Evolutionary conservation across 2,329 filamentous ascomycete species (phyloP).

Genomic region (Stagonosporopsis chrysanthemi): DNA sequence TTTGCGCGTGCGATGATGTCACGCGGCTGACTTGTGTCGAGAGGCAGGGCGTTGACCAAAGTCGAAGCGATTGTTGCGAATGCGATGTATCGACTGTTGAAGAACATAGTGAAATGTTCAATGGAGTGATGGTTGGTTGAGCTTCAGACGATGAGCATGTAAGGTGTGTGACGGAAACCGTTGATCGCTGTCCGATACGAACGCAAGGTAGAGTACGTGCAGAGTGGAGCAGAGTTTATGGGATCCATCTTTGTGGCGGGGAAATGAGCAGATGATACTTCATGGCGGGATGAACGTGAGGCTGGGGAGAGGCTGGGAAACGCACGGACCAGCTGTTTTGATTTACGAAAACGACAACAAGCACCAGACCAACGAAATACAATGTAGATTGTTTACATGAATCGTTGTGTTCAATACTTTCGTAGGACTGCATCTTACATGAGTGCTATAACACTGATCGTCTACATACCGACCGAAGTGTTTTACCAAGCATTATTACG

Average conservation of each 20-base stretch:
- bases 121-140: constrained; percentile 1
- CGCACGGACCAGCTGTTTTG: constrained; percentile 3
- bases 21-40: constrained; percentile 29
- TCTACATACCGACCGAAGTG: constrained; percentile 6
- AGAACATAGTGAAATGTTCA: constrained; percentile 36
- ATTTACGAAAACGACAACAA: background rate
- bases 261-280: constrained; percentile 8
- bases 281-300: constrained; percentile 12
- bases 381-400: background rate
- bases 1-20: constrained; percentile 37
- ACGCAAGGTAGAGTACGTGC: constrained; percentile 4
- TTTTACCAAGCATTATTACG: background rate
- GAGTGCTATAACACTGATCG: background rate
- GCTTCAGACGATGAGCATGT: constrained; percentile 1
- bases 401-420: background rate
- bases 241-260: constrained; percentile 14
- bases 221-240: constrained; percentile 15
- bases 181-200: constrained; percentile 8
- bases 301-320: constrained; percentile 14
- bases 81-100: constrained; percentile 31
- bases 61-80: constrained; percentile 34
- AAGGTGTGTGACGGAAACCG: background rate
- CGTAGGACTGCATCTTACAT: constrained; percentile 1
- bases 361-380: background rate
- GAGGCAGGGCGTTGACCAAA: constrained; percentile 34